Evolutionary conservation across 768 basidiomycete species (phyloP).

Genomic region (Leccinum subtestaceum): DNA sequence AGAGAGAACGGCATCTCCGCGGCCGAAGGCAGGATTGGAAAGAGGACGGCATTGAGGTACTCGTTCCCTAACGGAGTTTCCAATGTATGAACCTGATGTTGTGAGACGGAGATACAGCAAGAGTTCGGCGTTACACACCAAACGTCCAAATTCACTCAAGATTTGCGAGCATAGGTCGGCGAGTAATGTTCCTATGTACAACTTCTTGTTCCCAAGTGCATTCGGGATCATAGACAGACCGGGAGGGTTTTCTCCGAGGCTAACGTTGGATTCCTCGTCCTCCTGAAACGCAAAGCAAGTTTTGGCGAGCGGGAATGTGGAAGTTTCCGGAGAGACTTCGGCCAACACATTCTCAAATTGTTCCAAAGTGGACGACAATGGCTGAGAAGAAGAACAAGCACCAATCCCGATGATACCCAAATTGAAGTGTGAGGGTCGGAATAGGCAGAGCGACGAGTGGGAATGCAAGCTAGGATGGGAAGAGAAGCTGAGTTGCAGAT

Average conservation of each 20-base stretch:
- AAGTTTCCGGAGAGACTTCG: slow-evolving; percentile 64
- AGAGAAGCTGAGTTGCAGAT: slow-evolving; percentile 77
- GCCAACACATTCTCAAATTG: slow-evolving; percentile 66
- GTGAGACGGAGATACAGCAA: slow-evolving; percentile 8
- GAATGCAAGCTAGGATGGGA: slow-evolving; percentile 71
- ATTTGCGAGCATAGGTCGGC: slow-evolving; percentile 88
- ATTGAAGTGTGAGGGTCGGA: slow-evolving; percentile 79
- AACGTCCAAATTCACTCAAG: slow-evolving; percentile 76
- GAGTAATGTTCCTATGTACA: slow-evolving; percentile 85
- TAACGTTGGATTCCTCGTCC: slow-evolving; percentile 48
- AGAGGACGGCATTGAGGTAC: slow-evolving; percentile 67
- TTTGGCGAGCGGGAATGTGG: slow-evolving; percentile 73
- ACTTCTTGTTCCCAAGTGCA: slow-evolving; percentile 82
- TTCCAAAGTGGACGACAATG: slow-evolving; percentile 50
- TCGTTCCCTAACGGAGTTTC: slow-evolving; percentile 87
- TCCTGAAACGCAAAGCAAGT: slow-evolving; percentile 86
- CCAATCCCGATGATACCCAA: slow-evolving; percentile 88
- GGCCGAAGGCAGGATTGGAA: slow-evolving; percentile 59
- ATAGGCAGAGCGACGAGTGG: slow-evolving; percentile 64
- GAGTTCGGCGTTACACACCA: slow-evolving; percentile 52
- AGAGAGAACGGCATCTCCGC: slow-evolving; percentile 60
- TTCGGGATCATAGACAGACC: slow-evolving; percentile 79
- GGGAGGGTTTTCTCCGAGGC: slow-evolving; percentile 52
- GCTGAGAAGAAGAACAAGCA: slow-evolving; percentile 55
- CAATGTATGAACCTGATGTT: slow-evolving; percentile 62